Evolutionary conservation across 352 stramenopile genomes (phyloP).

Genomic region (Pythium periplocum): DNA sequence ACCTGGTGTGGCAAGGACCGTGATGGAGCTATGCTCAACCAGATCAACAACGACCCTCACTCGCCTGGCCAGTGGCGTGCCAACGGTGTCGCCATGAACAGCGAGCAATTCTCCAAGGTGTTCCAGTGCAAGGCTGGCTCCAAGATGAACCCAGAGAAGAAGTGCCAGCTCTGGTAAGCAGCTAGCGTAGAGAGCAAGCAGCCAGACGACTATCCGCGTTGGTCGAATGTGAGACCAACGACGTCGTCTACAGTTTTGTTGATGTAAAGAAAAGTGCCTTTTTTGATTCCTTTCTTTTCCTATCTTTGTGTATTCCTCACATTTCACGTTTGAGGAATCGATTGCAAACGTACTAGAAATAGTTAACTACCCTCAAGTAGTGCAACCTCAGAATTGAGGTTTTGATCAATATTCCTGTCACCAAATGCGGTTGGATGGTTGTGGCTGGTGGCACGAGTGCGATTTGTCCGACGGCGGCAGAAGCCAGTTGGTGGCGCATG

Average conservation of each 20-base stretch:
- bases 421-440: background rate
- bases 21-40: slow-evolving; percentile 31
- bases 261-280: too few relatives aligned
- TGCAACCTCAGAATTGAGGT: too few relatives aligned
- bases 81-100: slow-evolving; percentile 26
- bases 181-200: slow-evolving; percentile 1
- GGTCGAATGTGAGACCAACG: background rate
- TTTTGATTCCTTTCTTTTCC: too few relatives aligned
- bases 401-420: too few relatives aligned
- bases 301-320: too few relatives aligned
- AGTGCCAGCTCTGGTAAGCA: slow-evolving; percentile 23
- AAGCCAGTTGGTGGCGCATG: too few relatives aligned
- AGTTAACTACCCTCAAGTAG: too few relatives aligned
- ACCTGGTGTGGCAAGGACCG: slow-evolving; percentile 54
- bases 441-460: slow-evolving; percentile 1
- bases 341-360: too few relatives aligned
- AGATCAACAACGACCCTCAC: slow-evolving; percentile 43
- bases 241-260: too few relatives aligned
- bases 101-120: slow-evolving; percentile 12
- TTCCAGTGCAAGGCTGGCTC: slow-evolving; percentile 11
- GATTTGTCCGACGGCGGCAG: slow-evolving; percentile 21
- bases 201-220: slow-evolving; percentile 1
- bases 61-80: slow-evolving; percentile 30
- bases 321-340: too few relatives aligned
- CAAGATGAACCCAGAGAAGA: slow-evolving; percentile 21